phyloP scores from a whole-genome alignment of 179 eudicot genomes.

The Silene coronaria region DNA sequence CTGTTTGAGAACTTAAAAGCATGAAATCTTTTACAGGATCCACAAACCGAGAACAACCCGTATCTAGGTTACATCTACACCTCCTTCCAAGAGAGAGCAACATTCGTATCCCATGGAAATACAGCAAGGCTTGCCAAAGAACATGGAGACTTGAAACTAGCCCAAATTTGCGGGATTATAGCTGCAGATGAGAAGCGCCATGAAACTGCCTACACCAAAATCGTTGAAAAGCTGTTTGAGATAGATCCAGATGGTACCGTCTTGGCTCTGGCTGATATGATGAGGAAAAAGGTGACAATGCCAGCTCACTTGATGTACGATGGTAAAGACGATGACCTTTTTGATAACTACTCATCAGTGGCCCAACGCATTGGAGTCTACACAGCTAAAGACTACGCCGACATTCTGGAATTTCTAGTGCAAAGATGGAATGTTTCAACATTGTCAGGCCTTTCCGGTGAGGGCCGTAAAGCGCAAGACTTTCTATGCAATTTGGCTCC shows the following conservation, averaged over 20 bases:
- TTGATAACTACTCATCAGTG: constrained; percentile 38
- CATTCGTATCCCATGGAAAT: constrained; percentile 47
- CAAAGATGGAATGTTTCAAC: constrained; percentile 38
- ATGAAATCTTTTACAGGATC: constrained; percentile 32
- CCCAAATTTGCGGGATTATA: constrained; percentile 44
- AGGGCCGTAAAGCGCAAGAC: constrained; percentile 40
- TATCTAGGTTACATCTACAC: constrained; percentile 50
- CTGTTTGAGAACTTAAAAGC: constrained; percentile 2
- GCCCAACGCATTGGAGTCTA: constrained; percentile 48
- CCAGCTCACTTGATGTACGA: constrained; percentile 51
- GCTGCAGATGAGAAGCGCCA: constrained; percentile 51
- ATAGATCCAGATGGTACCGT: constrained; percentile 41
- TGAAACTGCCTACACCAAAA: constrained; percentile 50
- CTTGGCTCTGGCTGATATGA: constrained; percentile 40
- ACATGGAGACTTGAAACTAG: constrained; percentile 38
- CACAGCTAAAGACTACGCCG: constrained; percentile 46
- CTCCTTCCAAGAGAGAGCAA: constrained; percentile 50
- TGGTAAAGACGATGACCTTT: constrained; percentile 39
- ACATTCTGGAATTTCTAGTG: constrained; percentile 41
- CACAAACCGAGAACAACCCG: constrained; percentile 40
- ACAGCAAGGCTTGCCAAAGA: constrained; percentile 49
- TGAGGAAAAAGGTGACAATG: constrained; percentile 45
- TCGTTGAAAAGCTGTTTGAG: constrained; percentile 47
- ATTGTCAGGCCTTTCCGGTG: constrained; percentile 38
- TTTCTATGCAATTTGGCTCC: constrained; percentile 40